These are phyloP conservation scores for Diaporthe velutina DNA, from an alignment of 2,329 filamentous ascomycete species.

Conservation along the genomic window DNA sequence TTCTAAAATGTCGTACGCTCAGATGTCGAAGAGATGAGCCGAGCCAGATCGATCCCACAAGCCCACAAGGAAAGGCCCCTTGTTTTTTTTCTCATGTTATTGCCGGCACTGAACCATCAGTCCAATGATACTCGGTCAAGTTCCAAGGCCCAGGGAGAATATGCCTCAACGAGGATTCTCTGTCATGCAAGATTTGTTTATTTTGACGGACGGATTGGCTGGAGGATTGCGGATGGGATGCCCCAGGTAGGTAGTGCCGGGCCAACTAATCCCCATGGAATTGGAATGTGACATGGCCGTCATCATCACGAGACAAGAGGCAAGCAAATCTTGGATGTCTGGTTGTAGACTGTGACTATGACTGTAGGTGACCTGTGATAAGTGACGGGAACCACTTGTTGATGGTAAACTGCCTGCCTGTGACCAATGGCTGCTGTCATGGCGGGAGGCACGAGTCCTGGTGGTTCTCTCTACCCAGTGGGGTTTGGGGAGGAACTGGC, in stretches of 20 bases:
- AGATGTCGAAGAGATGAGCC: conserved; percentile 7
- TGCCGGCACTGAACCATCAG: background rate
- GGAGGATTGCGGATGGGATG: background rate
- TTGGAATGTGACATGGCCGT: conserved; percentile 23
- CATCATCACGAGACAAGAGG: conserved; percentile 28
- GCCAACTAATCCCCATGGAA: conserved; percentile 4
- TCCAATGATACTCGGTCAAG: conserved; percentile 14
- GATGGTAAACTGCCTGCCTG: background rate
- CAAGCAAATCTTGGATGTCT: conserved; percentile 17
- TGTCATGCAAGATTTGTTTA: conserved; percentile 30
- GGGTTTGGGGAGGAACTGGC: background rate
- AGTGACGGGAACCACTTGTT: conserved; percentile 31
- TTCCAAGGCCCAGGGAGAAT: conserved; percentile 19
- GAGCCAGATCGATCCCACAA: conserved; percentile 8
- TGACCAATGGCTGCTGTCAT: background rate
- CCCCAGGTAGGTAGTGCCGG: background rate
- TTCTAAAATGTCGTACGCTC: background rate
- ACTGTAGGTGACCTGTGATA: conserved; percentile 30
- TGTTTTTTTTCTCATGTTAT: background rate
- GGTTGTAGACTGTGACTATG: background rate
- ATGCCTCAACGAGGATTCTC: conserved; percentile 21
- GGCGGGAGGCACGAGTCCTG: conserved; percentile 3
- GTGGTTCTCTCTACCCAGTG: background rate
- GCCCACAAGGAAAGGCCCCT: background rate
- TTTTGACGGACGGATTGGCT: conserved; percentile 9